phyloP scores from a whole-genome alignment of 225 moss, liverwort and hornwort species.

The Bryum argenteum region DNA sequence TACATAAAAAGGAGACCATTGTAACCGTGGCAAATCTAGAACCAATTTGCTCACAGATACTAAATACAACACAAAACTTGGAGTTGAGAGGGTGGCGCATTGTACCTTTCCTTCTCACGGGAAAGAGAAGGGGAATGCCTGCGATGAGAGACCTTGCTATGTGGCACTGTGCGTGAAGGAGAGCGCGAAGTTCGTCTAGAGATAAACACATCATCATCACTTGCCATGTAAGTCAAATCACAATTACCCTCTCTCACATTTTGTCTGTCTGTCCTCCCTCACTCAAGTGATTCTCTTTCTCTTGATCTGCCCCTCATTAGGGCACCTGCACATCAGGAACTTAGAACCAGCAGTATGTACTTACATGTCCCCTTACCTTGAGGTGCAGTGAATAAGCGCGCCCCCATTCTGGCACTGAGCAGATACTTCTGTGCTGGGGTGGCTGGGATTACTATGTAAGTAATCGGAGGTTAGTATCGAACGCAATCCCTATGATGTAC shows the following conservation, averaged over 20 bases:
- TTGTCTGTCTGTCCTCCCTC: constrained; percentile 43
- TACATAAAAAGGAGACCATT: constrained; percentile 21
- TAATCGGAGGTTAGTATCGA: constrained; percentile 56
- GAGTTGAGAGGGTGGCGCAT: constrained; percentile 71
- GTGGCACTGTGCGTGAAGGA: constrained; percentile 97
- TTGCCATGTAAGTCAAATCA: constrained; percentile 98
- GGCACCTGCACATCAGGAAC: constrained; percentile 98
- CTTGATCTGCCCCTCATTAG: constrained; percentile 57
- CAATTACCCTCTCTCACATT: constrained; percentile 36
- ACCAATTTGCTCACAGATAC: constrained; percentile 29
- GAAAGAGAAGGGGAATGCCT: constrained; percentile 99
- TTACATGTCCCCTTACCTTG: constrained; percentile 66
- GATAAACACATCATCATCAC: constrained; percentile 99
- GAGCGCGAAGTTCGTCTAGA: constrained; percentile 99
- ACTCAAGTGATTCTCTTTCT: constrained; percentile 74
- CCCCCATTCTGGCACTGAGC: constrained; percentile 55
- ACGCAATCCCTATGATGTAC: constrained; percentile 48
- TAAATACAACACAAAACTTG: constrained; percentile 13
- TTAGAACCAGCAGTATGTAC: constrained; percentile 72
- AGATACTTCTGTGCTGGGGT: constrained; percentile 57
- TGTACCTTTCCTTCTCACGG: constrained; percentile 99
- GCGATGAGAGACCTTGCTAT: constrained; percentile 99
- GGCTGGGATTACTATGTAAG: constrained; percentile 56
- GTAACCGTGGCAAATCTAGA: constrained; percentile 28
- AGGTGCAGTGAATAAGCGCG: constrained; percentile 48